Percentiles rank a stretch among this genome's conserved stretches.
Evolutionary conservation across 768 basidiomycete genomes (phyloP).

Genomic region (Mycena rebaudengoi): DNA sequence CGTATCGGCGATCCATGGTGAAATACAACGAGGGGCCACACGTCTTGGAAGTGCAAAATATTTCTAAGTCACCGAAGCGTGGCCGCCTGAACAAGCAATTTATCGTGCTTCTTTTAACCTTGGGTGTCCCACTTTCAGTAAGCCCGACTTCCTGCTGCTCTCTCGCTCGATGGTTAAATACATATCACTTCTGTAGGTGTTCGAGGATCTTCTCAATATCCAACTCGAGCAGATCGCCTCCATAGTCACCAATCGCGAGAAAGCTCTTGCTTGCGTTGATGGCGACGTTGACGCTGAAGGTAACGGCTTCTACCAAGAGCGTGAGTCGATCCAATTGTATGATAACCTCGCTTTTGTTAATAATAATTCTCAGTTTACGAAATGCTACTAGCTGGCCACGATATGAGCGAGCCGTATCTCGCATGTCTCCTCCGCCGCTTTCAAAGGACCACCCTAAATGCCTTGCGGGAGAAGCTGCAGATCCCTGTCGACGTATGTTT

Average conservation of each 20-base stretch:
- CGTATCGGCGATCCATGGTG: slow-evolving; percentile 28
- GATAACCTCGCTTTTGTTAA: background rate
- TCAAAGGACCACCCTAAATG: slow-evolving; percentile 18
- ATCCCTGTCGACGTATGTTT: slow-evolving; percentile 26
- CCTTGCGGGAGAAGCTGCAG: slow-evolving; percentile 28
- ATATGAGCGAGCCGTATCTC: slow-evolving; percentile 31
- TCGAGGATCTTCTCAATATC: slow-evolving; percentile 23
- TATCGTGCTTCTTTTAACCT: slow-evolving; percentile 28
- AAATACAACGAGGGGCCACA: slow-evolving; percentile 28
- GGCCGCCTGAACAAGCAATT: slow-evolving; percentile 31
- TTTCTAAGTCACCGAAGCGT: slow-evolving; percentile 16
- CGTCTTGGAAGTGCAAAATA: slow-evolving; percentile 22
- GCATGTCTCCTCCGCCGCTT: slow-evolving; percentile 19
- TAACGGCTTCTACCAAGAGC: slow-evolving; percentile 20
- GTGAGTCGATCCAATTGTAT: background rate
- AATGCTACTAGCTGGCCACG: slow-evolving; percentile 31
- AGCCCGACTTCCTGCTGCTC: background rate
- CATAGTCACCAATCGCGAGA: slow-evolving; percentile 17
- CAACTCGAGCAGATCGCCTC: slow-evolving; percentile 24
- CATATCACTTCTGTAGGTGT: slow-evolving; percentile 4
- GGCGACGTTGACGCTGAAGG: slow-evolving; percentile 26
- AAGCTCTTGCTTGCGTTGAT: slow-evolving; percentile 24
- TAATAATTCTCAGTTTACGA: slow-evolving; percentile 24
- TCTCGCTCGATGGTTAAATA: background rate
- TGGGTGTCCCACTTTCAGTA: slow-evolving; percentile 16